phyloP scores from a whole-genome alignment of 2,329 filamentous ascomycete species.

The Apiospora malaysiana region DNA sequence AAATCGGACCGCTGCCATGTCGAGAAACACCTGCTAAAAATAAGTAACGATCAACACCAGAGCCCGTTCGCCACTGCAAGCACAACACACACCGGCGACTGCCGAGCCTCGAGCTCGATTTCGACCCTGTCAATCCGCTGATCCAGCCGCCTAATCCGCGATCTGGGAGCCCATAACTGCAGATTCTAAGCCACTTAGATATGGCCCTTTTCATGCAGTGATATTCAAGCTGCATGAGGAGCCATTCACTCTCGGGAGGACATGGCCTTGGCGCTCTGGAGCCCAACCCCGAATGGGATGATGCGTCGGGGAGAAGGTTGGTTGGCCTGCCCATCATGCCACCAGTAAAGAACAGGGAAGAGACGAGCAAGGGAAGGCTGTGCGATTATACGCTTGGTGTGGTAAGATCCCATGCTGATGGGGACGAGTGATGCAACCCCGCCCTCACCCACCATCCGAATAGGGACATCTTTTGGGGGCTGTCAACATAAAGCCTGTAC shows the following conservation, averaged over 20 bases:
- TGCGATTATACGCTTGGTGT: background rate
- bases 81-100: background rate
- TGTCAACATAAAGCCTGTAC: conserved; percentile 14
- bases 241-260: background rate
- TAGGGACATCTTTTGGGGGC: conserved; percentile 11
- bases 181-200: background rate
- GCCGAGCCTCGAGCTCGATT: background rate
- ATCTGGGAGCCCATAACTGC: background rate
- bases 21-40: background rate
- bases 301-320: background rate
- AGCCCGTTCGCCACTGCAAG: background rate
- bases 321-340: background rate
- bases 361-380: background rate
- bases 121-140: conserved; percentile 8
- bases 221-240: background rate
- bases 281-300: conserved; percentile 3
- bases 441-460: conserved; percentile 16
- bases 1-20: background rate
- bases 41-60: background rate
- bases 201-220: background rate
- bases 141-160: background rate
- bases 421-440: conserved; percentile 12
- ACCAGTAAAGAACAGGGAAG: background rate
- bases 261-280: background rate
- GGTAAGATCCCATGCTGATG: conserved; percentile 11